These are phyloP conservation scores for Mesostigma viride DNA, from an alignment of 139 green algal genomes.

Conservation along the genomic window DNA sequence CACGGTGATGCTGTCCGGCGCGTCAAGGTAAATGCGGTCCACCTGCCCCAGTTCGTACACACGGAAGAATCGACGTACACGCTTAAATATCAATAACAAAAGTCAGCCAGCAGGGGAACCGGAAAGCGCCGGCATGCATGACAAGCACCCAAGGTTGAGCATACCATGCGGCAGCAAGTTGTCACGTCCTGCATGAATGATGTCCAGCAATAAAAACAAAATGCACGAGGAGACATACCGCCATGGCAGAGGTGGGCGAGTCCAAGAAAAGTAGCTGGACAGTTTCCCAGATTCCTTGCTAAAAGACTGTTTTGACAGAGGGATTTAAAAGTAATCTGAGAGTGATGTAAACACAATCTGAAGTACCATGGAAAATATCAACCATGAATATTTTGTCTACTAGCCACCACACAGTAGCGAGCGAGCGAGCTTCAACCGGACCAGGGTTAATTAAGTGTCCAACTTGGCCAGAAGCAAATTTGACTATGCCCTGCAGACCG, in stretches of 20 bases:
- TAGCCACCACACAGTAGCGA: too few species aligned
- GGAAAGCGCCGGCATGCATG: background rate
- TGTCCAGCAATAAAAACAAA: background rate
- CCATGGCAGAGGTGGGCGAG: too few species aligned
- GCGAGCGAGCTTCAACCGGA: too few species aligned
- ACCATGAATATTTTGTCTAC: too few species aligned
- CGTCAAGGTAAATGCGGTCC: conserved; percentile 42
- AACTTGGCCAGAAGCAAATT: too few species aligned
- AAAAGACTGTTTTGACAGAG: too few species aligned
- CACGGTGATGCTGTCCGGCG: conserved; percentile 24
- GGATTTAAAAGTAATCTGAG: too few species aligned
- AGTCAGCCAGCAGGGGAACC: background rate
- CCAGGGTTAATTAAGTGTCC: too few species aligned
- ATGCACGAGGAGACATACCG: background rate
- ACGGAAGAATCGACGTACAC: background rate
- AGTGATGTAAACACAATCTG: too few species aligned
- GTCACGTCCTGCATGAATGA: background rate
- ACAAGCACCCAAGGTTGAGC: background rate
- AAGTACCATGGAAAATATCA: background rate
- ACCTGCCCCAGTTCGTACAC: conserved; percentile 23
- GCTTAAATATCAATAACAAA: background rate
- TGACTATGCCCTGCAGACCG: too few species aligned
- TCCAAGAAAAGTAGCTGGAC: too few species aligned
- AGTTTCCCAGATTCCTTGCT: too few species aligned
- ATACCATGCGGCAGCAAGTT: background rate